A percentile compares a stretch with the other conserved stretches of the same genome.
Conservation (phyloP, 2,329 filamentous ascomycete genomes). For the Pseudocercospora musae region DNA sequence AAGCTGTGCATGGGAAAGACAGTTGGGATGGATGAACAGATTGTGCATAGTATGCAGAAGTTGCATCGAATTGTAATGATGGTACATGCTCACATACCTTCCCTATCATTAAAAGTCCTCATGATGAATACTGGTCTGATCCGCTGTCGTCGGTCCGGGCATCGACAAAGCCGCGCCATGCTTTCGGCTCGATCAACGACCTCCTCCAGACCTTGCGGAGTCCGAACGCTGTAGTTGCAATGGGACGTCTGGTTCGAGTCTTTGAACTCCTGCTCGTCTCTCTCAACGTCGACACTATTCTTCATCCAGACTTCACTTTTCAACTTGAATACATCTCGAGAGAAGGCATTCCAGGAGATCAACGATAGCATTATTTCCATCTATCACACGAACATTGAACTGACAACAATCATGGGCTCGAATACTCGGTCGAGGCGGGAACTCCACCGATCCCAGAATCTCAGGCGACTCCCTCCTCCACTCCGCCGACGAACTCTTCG, state of each 20-base stretch:
- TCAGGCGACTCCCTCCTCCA: constrained; percentile 42
- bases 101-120: not conserved
- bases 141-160: not conserved
- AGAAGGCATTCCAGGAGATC: not conserved
- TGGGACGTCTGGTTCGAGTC: not conserved
- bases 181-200: not conserved
- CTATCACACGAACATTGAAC: not conserved
- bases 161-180: not conserved
- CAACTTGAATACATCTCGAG: not conserved
- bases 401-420: constrained; percentile 5
- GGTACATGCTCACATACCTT: not conserved
- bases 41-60: constrained; percentile 19
- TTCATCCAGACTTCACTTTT: not conserved
- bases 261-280: not conserved
- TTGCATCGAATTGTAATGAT: constrained; percentile 2
- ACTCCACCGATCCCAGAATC: constrained; percentile 7
- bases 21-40: constrained; percentile 14
- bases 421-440: constrained; percentile 32
- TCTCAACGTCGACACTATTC: not conserved
- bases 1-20: constrained; percentile 14
- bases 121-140: not conserved
- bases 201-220: not conserved
- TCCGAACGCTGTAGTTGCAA: not conserved
- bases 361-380: not conserved
- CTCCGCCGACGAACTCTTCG: constrained; percentile 47